Evolutionary conservation across 306 rosid species (phyloP), one percentile per base, ranked within the genome.

Genomic region (Fagus crenata): DNA sequence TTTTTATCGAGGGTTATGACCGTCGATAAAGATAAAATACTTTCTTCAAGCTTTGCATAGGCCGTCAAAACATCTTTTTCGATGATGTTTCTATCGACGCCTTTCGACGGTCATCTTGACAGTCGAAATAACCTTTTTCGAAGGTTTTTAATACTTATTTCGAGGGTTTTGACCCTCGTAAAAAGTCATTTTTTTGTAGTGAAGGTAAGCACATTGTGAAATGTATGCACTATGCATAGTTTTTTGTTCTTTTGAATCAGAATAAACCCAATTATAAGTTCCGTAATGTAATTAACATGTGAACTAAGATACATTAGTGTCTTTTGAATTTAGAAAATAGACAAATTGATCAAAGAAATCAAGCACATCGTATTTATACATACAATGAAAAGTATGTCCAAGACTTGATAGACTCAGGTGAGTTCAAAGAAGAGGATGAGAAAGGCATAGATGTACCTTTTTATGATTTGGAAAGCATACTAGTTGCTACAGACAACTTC

Each of bases 401-500:
- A 61, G 82, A 18, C 60, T 46, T 85, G 39, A 81, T 83, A 13
- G 84, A 51, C 39, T 75, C 80, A 4, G 73, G 43, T n/a, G n/a
- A n/a, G 5, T 72, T 88, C 36, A 76, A 73, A 81, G 83, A 83
- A 77, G 73, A 74, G 32, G 76, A 68, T 67, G 79, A 37, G 22
- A 76, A 76, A 67, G 82, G 81, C 39, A 54, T 86, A 7, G 87
- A 78, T 5, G 85, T 90, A 2, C 88, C 91, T 2, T 74, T 37
- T 35, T 86, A 61, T 42, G 28, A 72, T 75, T 67, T 86, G 37
- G 77, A 37, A 22, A 75, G 83, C 36, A 65, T 90, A 18, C 6
- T 75, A 2, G 78, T 4, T 0, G 94, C 92, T 4, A 90, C 89
- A 35, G 73, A 88, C 61, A 60, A 81, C 49, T 88, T 90, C 67